phyloP scores from a whole-genome alignment of 495 filamentous ascomycete species.

The Talaromyces proteolyticus region DNA sequence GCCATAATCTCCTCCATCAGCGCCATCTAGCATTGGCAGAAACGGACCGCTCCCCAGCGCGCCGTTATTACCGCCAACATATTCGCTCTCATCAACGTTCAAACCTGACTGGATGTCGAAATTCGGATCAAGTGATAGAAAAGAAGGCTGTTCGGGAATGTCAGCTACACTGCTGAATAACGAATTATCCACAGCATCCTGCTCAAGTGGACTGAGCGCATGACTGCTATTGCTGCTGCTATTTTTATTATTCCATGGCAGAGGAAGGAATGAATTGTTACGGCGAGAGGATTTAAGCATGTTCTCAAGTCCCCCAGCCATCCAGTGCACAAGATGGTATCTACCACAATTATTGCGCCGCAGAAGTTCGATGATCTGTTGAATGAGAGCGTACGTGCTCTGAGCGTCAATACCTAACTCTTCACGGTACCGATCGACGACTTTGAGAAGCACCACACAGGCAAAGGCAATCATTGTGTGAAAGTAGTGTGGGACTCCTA shows the following conservation, averaged over 20 bases:
- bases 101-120: not conserved
- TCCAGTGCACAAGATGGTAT: constrained; percentile 18
- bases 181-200: not conserved
- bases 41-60: not conserved
- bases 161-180: constrained; percentile 4
- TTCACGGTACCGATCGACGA: constrained; percentile 16
- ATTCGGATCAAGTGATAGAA: constrained; percentile 3
- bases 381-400: constrained; percentile 10
- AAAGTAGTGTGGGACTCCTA: constrained; percentile 41
- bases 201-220: not conserved
- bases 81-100: not conserved
- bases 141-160: constrained; percentile 7
- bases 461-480: constrained; percentile 44
- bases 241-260: not conserved
- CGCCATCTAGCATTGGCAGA: not conserved
- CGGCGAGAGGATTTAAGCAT: constrained; percentile 5
- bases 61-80: not conserved
- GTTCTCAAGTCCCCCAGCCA: constrained; percentile 17
- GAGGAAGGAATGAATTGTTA: not conserved
- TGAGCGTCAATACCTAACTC: constrained; percentile 13
- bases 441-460: constrained; percentile 37
- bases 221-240: not conserved
- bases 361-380: constrained; percentile 12
- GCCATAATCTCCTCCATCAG: not conserved
- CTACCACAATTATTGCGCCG: constrained; percentile 14